Conservation (phyloP, 176 grass and related monocot species). For the Oryza australiensis region DNA sequence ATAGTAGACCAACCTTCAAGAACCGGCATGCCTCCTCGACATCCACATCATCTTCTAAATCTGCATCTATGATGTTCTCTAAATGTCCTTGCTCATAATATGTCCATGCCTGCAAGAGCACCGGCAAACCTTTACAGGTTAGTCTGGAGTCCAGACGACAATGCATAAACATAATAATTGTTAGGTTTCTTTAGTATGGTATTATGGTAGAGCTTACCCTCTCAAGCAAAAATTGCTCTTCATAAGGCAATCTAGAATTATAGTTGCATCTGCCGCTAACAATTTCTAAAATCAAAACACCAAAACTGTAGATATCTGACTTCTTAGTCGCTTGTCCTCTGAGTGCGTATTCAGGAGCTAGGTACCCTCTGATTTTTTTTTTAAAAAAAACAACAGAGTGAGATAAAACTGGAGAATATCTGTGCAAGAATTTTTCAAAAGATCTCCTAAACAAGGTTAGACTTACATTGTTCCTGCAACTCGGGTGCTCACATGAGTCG, state of each 20-base stretch:
- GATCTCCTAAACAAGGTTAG: background rate
- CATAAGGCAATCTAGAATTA: slow-evolving; percentile 69
- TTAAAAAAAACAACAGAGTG: background rate
- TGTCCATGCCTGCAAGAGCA: slow-evolving; percentile 63
- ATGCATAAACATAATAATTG: background rate
- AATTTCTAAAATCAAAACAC: slow-evolving; percentile 84
- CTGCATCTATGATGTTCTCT: slow-evolving; percentile 63
- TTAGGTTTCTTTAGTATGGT: slow-evolving; percentile 3
- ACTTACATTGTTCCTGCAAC: slow-evolving; percentile 87
- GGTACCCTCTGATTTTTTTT: slow-evolving; percentile 68
- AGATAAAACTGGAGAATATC: background rate
- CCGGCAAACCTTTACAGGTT: slow-evolving; percentile 15
- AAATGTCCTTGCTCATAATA: slow-evolving; percentile 57
- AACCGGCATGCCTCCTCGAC: slow-evolving; percentile 63
- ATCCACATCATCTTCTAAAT: slow-evolving; percentile 61
- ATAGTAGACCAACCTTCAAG: slow-evolving; percentile 76
- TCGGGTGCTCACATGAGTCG: slow-evolving; percentile 78
- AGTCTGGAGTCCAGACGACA: background rate
- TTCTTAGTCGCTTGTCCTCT: slow-evolving; percentile 86
- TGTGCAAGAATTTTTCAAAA: background rate
- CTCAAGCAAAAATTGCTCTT: slow-evolving; percentile 85
- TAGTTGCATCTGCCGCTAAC: slow-evolving; percentile 79
- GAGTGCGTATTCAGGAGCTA: slow-evolving; percentile 85
- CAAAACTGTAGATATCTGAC: slow-evolving; percentile 86
- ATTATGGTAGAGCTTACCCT: slow-evolving; percentile 53